phyloP scores from a whole-genome alignment of 2,329 filamentous ascomycete genomes.

The Fusarium longipes region DNA sequence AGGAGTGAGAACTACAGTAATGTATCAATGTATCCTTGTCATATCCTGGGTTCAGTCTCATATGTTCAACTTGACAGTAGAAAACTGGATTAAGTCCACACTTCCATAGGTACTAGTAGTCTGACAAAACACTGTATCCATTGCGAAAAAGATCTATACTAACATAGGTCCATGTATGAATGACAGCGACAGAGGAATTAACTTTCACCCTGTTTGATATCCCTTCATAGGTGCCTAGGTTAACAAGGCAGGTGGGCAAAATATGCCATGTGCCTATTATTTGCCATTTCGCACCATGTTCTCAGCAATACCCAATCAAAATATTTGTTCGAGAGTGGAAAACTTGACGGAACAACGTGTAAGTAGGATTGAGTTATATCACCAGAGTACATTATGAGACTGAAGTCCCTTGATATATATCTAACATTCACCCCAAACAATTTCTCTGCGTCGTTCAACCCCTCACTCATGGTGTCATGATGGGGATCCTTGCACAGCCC shows the following conservation, averaged over 20 bases:
- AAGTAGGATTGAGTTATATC: too few species aligned
- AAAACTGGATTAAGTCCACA: not conserved
- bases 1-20: not conserved
- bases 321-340: not conserved
- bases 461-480: slow-evolving; percentile 21
- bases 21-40: not conserved
- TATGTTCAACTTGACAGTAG: not conserved
- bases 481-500: slow-evolving; percentile 16
- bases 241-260: not conserved
- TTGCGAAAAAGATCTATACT: not conserved
- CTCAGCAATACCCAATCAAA: not conserved
- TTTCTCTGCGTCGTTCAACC: not conserved
- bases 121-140: not conserved
- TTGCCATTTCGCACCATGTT: not conserved
- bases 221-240: too few species aligned
- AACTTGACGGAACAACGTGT: not conserved
- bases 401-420: not conserved
- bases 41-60: not conserved
- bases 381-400: not conserved
- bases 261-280: not conserved
- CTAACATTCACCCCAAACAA: not conserved
- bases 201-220: not conserved
- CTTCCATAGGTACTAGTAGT: too few species aligned
- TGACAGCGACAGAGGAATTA: not conserved
- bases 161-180: not conserved